Conservation (phyloP, 192 early-diverging fungal species). For the Coemansia sp. region DNA sequence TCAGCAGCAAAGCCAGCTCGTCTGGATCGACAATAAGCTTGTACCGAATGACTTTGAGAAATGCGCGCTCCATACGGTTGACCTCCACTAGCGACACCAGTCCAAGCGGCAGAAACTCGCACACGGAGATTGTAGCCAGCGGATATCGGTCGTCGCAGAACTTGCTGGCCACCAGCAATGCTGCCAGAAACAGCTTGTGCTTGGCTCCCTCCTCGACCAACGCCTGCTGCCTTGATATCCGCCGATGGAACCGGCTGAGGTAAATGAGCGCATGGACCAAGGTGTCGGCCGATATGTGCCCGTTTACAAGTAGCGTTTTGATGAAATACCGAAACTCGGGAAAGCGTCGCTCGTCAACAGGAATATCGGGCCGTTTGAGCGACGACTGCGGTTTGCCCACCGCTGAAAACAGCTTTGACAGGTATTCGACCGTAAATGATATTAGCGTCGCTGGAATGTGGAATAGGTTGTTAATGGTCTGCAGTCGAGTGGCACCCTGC, state of each 20-base stretch:
- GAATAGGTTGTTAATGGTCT: slow-evolving; percentile 26
- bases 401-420: slow-evolving; percentile 45
- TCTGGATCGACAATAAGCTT: slow-evolving; percentile 49
- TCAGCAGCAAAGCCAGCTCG: slow-evolving; percentile 39
- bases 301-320: slow-evolving; percentile 45
- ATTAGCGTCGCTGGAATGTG: slow-evolving; percentile 40
- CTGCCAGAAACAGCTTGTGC: slow-evolving; percentile 48
- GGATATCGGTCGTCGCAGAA: slow-evolving; percentile 52
- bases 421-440: slow-evolving; percentile 39
- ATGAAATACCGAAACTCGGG: slow-evolving; percentile 50
- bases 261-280: slow-evolving; percentile 52
- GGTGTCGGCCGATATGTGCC: slow-evolving; percentile 45
- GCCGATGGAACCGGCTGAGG: slow-evolving; percentile 37
- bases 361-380: slow-evolving; percentile 32
- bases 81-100: slow-evolving; percentile 33
- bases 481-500: neutral
- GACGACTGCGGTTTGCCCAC: slow-evolving; percentile 20
- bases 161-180: slow-evolving; percentile 50
- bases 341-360: slow-evolving; percentile 27
- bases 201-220: slow-evolving; percentile 47
- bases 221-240: slow-evolving; percentile 23
- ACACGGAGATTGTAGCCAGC: slow-evolving; percentile 34
- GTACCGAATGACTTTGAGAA: slow-evolving; percentile 42
- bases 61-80: slow-evolving; percentile 48
- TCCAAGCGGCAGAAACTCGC: slow-evolving; percentile 38